Percentiles rank a stretch among this genome's conserved stretches.
Conservation (phyloP, 805 yeast species). For the Zygoascus bituminiphila region DNA sequence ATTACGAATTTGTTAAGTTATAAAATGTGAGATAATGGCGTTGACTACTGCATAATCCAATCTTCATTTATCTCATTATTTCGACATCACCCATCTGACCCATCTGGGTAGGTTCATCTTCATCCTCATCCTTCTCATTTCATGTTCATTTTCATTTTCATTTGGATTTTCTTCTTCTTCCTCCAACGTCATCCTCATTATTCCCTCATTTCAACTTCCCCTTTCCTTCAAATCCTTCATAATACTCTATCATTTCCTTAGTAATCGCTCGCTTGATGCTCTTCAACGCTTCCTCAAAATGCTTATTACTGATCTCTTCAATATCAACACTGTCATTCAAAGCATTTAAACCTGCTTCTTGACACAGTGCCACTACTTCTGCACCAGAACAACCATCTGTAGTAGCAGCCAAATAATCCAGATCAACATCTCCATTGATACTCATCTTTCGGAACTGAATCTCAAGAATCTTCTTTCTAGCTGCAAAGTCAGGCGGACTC, state of each 20-base stretch:
- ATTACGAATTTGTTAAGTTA: background rate
- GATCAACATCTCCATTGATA: constrained; percentile 40
- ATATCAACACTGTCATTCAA: constrained; percentile 63
- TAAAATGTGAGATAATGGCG: too few species aligned
- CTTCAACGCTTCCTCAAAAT: constrained; percentile 62
- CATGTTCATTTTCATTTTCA: too few species aligned
- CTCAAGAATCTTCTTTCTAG: constrained; percentile 67
- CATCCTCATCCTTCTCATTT: too few species aligned
- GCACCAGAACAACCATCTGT: constrained; percentile 97
- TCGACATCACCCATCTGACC: too few species aligned
- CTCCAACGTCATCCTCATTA: too few species aligned
- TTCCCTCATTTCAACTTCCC: constrained; percentile 1
- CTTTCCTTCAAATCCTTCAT: constrained; percentile 26
- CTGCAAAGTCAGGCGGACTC: constrained; percentile 78
- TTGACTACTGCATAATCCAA: too few species aligned
- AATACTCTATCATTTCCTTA: constrained; percentile 73
- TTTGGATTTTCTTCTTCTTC: too few species aligned
- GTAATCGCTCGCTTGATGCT: constrained; percentile 76
- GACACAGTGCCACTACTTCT: constrained; percentile 83
- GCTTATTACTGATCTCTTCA: constrained; percentile 45
- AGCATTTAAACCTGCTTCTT: constrained; percentile 93
- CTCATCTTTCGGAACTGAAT: constrained; percentile 65
- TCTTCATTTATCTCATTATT: too few species aligned
- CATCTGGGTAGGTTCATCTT: too few species aligned
- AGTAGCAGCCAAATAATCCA: constrained; percentile 45